Base-by-base conservation (phyloP, 306 rosid genomes). In the Corylus americana region DNA sequence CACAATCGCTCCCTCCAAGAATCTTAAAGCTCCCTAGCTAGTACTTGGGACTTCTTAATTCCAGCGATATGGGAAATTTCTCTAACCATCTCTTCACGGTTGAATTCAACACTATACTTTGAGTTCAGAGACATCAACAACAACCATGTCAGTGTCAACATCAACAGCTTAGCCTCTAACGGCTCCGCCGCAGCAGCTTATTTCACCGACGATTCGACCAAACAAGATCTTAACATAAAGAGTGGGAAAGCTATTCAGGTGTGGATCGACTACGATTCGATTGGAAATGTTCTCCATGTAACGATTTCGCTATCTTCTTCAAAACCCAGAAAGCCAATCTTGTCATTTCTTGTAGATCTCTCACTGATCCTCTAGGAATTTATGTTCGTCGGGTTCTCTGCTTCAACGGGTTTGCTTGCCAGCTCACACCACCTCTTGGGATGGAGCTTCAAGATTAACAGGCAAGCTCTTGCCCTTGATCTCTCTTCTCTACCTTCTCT, bases 371-470 rank as follows among this genome's bases (percentile, higher is more conserved):
- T 93, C 37, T 70, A 76, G 29, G 93, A 93, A 16, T 79, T 44
- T 22, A 91, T 93, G 98, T 93, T 83, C 55, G 93, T 91, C 75
- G 98, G 98, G 22, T 93, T 93, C 78, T 93, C 98, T 29, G 93
- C 97, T 29, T 91, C 98, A 4, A 93, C 97, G 4, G 98, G 97
- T 57, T 81, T 91, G 74, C 97, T 93, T 39, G 98, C 98, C 13
- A 93, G 98, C 78, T 93, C 97, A n/a, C 97, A 93, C 78, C 91
- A 87, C 74, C 10, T 93, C 3, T 73, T 90, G 78, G 98, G 98
- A n/a, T 93, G 97, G 98, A 93, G 98, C 87, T 93, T 93, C 50
- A 89, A 82, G 73, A 80, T 91, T 48, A 87, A 86, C 48, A 95
- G 93, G 16, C 83, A 84, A 51, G 80, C 98, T 54, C 86, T 75